phyloP scores from a whole-genome alignment of 495 filamentous ascomycete genomes.

The Rhypophila decipiens region DNA sequence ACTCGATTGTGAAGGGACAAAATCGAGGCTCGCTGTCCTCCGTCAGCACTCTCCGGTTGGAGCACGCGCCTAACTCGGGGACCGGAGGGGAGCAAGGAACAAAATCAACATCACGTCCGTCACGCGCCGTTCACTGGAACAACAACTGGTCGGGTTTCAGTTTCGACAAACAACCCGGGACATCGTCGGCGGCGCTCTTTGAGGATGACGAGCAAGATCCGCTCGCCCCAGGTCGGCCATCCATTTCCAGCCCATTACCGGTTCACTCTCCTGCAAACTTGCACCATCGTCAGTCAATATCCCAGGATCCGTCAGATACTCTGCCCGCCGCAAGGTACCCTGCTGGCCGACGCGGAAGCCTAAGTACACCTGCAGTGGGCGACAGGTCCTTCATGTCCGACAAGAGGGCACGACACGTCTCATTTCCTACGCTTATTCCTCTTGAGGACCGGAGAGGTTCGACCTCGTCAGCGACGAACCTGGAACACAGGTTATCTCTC shows the following conservation, averaged over 20 bases:
- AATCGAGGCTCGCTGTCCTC: slow-evolving; percentile 24
- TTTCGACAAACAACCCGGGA: slow-evolving; percentile 16
- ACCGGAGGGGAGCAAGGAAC: background rate
- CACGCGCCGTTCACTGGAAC: slow-evolving; percentile 30
- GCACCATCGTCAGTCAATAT: background rate
- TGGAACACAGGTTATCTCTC: background rate
- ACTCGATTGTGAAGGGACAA: slow-evolving; percentile 19
- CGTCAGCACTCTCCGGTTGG: slow-evolving; percentile 17
- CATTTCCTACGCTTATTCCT: too few relatives aligned
- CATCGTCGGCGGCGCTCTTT: slow-evolving; percentile 1
- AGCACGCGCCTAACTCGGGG: background rate
- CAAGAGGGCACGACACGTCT: background rate
- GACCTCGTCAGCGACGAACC: slow-evolving; percentile 4
- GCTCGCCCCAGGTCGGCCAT: background rate
- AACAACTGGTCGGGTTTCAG: slow-evolving; percentile 15
- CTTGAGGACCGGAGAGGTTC: slow-evolving; percentile 3
- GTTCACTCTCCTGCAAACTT: slow-evolving; percentile 4
- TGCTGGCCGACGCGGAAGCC: too few relatives aligned
- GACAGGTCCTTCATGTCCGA: background rate
- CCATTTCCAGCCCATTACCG: slow-evolving; percentile 6
- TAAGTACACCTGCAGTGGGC: too few relatives aligned
- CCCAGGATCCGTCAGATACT: background rate
- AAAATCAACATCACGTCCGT: background rate
- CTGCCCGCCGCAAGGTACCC: background rate
- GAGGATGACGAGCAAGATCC: slow-evolving; percentile 14